These are phyloP conservation scores for Pseudocercospora cruenta DNA, from an alignment of 2,329 filamentous ascomycete species.

Conservation along the genomic window DNA sequence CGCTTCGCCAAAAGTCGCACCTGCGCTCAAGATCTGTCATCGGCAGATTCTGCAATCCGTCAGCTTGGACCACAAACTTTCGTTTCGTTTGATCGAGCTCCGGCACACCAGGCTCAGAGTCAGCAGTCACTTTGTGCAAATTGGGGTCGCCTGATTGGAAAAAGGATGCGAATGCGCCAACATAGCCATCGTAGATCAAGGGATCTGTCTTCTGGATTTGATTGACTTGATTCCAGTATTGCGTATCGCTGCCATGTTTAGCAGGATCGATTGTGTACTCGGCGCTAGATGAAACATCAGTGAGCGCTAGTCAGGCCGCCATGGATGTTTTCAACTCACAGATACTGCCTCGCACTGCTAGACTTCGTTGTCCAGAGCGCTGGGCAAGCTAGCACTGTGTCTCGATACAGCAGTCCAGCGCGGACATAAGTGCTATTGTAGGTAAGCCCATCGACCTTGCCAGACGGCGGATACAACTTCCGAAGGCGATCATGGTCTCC, in stretches of 20 bases:
- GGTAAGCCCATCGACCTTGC: conserved; percentile 52
- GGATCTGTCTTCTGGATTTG: conserved; percentile 56
- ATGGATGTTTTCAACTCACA: conserved; percentile 42
- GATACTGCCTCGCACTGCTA: conserved; percentile 49
- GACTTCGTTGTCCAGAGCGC: conserved; percentile 59
- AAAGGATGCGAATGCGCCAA: conserved; percentile 64
- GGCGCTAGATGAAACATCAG: neutral
- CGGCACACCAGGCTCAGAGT: conserved; percentile 51
- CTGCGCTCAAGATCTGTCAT: conserved; percentile 48
- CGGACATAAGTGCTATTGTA: conserved; percentile 58
- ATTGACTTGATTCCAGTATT: conserved; percentile 63
- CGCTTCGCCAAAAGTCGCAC: conserved; percentile 59
- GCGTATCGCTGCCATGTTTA: conserved; percentile 61
- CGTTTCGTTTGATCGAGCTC: conserved; percentile 42
- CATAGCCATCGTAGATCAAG: conserved; percentile 59
- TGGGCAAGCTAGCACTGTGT: conserved; percentile 63
- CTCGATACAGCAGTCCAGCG: conserved; percentile 62
- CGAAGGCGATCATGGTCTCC: conserved; percentile 47
- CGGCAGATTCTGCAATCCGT: conserved; percentile 49
- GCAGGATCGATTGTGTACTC: conserved; percentile 65
- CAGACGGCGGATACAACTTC: conserved; percentile 53
- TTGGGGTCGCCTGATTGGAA: conserved; percentile 64
- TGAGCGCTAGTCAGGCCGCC: neutral
- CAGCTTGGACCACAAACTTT: conserved; percentile 57
- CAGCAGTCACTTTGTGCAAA: conserved; percentile 57